phyloP scores from a whole-genome alignment of 306 rosid genomes.

The Lathyrus tuberosus region DNA sequence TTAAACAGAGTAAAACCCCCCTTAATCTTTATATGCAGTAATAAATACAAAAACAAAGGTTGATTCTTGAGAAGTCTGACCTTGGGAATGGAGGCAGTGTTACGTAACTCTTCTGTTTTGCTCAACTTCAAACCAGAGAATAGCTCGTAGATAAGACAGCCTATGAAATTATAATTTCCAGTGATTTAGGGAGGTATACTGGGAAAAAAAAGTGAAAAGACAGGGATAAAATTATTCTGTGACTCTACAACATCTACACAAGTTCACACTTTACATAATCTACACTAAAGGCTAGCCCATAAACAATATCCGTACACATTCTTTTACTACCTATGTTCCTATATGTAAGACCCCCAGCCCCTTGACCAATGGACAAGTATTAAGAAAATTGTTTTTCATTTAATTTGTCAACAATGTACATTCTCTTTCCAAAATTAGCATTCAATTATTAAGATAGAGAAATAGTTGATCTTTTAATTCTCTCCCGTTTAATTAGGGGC shows the following conservation, averaged over 20 bases:
- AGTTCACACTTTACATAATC: conserved; percentile 38
- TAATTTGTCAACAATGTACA: not conserved
- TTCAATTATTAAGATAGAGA: not conserved
- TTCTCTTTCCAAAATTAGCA: not conserved
- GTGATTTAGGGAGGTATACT: conserved; percentile 25
- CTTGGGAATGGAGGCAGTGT: conserved; percentile 91
- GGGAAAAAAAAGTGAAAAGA: conserved; percentile 16
- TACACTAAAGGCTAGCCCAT: conserved; percentile 14
- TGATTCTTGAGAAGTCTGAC: conserved; percentile 48
- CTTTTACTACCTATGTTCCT: too few relatives aligned
- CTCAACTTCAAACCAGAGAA: conserved; percentile 83
- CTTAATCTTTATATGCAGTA: conserved; percentile 14
- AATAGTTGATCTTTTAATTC: not conserved
- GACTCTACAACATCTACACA: conserved; percentile 24
- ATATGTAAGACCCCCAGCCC: not conserved
- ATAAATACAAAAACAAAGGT: conserved; percentile 14
- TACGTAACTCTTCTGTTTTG: conserved; percentile 94
- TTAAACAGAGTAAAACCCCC: conserved; percentile 34
- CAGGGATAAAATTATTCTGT: conserved; percentile 28
- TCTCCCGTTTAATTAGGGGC: not conserved
- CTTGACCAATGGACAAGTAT: too few relatives aligned
- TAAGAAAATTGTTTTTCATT: not conserved
- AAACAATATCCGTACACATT: too few relatives aligned
- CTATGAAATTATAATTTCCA: conserved; percentile 50
- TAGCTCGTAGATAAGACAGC: conserved; percentile 92